Evolutionary conservation across 2,329 filamentous ascomycete genomes (phyloP), one percentile per base, ranked within the genome.

Genomic region (Diaporthe sp.): DNA sequence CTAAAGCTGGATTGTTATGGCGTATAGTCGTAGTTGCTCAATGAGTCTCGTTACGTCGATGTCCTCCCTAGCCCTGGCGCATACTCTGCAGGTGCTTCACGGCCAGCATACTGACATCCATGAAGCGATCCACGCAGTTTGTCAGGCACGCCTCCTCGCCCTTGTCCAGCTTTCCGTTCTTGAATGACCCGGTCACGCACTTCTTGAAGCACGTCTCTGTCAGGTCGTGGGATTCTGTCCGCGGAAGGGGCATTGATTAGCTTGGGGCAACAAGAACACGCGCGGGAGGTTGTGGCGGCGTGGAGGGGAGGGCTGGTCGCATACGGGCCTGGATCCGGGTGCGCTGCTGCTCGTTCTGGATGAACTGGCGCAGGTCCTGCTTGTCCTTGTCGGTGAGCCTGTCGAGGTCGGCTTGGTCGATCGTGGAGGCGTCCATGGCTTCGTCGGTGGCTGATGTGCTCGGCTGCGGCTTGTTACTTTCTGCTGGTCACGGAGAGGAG

Each of bases 71-170:
- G 67, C 51, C 72, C 62, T 83, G 79, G 46, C 89, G 87, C 86
- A 90, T 85, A 77, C 82, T 90, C 83, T 97, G 92, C 81, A 98
- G 86, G 83, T 98, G 94, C 88, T 92, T 93, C 84, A 98, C 87
- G n/a, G 98, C 94, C 72, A 95, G 88, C 79, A 94, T 86, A 86
- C 96, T 97, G 78, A 95, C 91, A 85, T 99, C 97, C 86, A 98
- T 90, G 86, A 97, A 98, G 74, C 97, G 90, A 81, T 98, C 94
- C 74, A 98, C 95, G 82, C 97, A 99, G 88, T 98, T 98, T 84
- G 92, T 89, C 83, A 98, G 90, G 84, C 97, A 99, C 12, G 88
- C 86, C 87, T 97, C 93, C 87, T 99, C 97, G 77, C 85, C 87
- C 81, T 89, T 90, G 79, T 97, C 95, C 79, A 99, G 88, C 80